A percentile compares a stretch with the other conserved stretches of the same genome.
Evolutionary conservation across 2,329 filamentous ascomycete genomes (phyloP).

Genomic region (Diaporthe caulivora): DNA sequence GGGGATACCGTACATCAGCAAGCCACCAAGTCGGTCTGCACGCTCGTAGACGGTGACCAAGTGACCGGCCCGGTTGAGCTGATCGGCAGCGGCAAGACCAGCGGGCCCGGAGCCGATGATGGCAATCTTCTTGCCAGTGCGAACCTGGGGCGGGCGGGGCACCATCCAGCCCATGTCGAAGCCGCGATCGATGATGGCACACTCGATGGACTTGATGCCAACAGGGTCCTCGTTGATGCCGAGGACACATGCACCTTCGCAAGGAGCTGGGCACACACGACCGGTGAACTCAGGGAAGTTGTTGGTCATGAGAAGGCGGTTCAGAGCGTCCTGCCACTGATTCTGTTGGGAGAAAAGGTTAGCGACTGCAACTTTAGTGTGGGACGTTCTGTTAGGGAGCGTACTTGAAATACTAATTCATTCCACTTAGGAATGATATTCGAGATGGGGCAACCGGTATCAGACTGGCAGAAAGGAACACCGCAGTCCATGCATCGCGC

Average conservation of each 20-base stretch:
- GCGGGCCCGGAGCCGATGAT: conserved; percentile 93
- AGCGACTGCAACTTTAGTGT: too few relatives aligned
- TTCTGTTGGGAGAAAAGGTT: too few relatives aligned
- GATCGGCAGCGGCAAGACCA: conserved; percentile 90
- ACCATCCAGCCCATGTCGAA: conserved; percentile 99
- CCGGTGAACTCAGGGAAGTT: conserved; percentile 99
- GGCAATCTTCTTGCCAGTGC: conserved; percentile 89
- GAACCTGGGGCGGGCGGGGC: conserved; percentile 80
- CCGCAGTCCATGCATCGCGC: conserved; percentile 99
- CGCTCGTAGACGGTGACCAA: conserved; percentile 92
- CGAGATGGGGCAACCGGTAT: conserved; percentile 93
- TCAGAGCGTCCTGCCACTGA: conserved; percentile 94
- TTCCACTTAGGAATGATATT: conserved; percentile 99
- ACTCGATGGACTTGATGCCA: conserved; percentile 98
- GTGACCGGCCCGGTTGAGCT: conserved; percentile 94
- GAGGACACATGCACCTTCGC: conserved; percentile 94
- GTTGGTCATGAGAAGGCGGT: conserved; percentile 94
- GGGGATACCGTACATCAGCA: conserved; percentile 98
- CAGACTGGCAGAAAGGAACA: conserved; percentile 97
- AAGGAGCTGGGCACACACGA: conserved; percentile 95
- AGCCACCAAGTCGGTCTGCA: conserved; percentile 87
- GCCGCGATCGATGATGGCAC: conserved; percentile 95
- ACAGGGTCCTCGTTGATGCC: conserved; percentile 98
- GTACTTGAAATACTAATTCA: conserved; percentile 77
- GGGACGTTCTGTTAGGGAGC: too few relatives aligned